phyloP scores from a whole-genome alignment of 805 yeast genomes.

The Metschnikowia vanudenii region DNA sequence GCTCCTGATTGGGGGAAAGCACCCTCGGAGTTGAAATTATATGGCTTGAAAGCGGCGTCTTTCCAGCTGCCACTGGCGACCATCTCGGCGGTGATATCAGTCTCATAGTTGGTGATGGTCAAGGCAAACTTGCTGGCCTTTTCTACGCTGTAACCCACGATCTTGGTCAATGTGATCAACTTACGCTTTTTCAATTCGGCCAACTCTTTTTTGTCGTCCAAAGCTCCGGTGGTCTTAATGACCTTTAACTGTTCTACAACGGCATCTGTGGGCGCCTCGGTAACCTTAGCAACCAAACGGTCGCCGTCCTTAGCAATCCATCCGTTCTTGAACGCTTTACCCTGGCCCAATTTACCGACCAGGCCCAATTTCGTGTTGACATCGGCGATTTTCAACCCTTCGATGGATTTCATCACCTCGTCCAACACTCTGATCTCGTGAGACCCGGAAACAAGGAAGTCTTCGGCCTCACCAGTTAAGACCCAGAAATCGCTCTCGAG shows the following conservation, averaged over 20 bases:
- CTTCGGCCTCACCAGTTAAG: slow-evolving; percentile 78
- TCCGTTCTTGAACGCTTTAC: slow-evolving; percentile 94
- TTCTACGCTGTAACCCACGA: slow-evolving; percentile 66
- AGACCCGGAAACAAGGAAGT: slow-evolving; percentile 76
- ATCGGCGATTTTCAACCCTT: slow-evolving; percentile 79
- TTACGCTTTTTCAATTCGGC: slow-evolving; percentile 93
- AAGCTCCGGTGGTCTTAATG: slow-evolving; percentile 54
- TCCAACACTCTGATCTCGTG: slow-evolving; percentile 82
- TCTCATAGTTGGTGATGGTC: slow-evolving; percentile 76
- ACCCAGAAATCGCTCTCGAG: slow-evolving; percentile 74
- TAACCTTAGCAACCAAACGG: slow-evolving; percentile 61
- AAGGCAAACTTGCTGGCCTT: slow-evolving; percentile 86
- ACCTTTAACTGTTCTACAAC: slow-evolving; percentile 63
- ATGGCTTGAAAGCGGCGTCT: slow-evolving; percentile 82
- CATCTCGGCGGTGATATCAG: slow-evolving; percentile 96
- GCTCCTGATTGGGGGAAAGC: slow-evolving; percentile 85
- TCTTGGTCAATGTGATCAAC: slow-evolving; percentile 67
- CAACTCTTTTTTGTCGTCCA: slow-evolving; percentile 63
- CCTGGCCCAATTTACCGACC: slow-evolving; percentile 91
- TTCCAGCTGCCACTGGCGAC: slow-evolving; percentile 79
- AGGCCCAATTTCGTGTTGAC: slow-evolving; percentile 70
- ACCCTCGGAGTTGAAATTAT: slow-evolving; percentile 96
- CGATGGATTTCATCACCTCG: slow-evolving; percentile 70
- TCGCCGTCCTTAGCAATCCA: slow-evolving; percentile 93
- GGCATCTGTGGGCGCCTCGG: slow-evolving; percentile 58